Conservation (phyloP, 495 filamentous ascomycete genomes). For the Talaromyces borbonicus region DNA sequence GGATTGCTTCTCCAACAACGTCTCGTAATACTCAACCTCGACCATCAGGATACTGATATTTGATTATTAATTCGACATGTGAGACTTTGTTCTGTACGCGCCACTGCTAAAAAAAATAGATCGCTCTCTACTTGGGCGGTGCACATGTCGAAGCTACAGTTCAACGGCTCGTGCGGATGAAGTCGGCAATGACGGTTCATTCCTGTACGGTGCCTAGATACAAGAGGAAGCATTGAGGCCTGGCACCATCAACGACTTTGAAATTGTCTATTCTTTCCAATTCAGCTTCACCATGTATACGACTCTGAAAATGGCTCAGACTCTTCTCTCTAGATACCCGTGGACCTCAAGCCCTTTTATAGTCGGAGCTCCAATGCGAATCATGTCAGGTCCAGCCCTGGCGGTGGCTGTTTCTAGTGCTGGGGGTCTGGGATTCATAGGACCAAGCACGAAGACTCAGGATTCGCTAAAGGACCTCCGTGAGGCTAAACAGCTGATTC, state of each 20-base stretch:
- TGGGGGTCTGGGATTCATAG: slow-evolving; percentile 53
- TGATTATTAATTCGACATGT: neutral
- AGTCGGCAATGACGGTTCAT: neutral
- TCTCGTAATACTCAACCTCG: too few relatives aligned
- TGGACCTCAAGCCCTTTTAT: slow-evolving; percentile 57
- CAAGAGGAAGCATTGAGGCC: neutral
- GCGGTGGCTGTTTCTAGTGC: slow-evolving; percentile 51
- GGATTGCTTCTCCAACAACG: too few relatives aligned
- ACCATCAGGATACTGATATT: neutral
- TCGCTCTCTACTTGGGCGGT: too few relatives aligned
- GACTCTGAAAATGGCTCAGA: neutral
- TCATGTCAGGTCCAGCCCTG: slow-evolving; percentile 51
- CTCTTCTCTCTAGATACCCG: slow-evolving; percentile 37
- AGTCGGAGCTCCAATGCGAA: slow-evolving; percentile 61
- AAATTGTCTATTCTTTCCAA: neutral
- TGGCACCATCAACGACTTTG: neutral
- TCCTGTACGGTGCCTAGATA: too few relatives aligned
- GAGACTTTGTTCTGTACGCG: too few relatives aligned
- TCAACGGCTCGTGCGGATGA: neutral
- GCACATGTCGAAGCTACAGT: too few relatives aligned
- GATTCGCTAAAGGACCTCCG: slow-evolving; percentile 24
- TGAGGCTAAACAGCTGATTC: slow-evolving; percentile 19
- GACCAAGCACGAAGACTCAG: slow-evolving; percentile 26
- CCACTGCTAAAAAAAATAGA: too few relatives aligned
- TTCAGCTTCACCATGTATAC: neutral